Evolutionary conservation across 768 basidiomycete species (phyloP).

Genomic region (Lentinula sp.): DNA sequence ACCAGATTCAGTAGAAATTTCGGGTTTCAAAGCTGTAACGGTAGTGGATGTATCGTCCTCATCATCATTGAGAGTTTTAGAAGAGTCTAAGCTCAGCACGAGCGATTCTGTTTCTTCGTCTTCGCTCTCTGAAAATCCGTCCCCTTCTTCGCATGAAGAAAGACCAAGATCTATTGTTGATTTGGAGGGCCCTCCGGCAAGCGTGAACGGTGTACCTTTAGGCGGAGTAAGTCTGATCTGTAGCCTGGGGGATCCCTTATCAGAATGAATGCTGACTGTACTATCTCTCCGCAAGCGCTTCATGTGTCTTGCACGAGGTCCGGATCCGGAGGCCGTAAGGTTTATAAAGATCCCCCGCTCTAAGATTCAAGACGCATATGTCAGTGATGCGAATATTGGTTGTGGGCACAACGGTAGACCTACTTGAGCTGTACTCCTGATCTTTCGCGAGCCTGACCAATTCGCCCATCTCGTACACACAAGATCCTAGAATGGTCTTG

Average conservation of each 20-base stretch:
- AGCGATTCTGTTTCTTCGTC: not conserved
- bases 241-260: not conserved
- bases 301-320: not conserved
- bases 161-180: not conserved
- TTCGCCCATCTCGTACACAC: slow-evolving; percentile 1
- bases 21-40: not conserved
- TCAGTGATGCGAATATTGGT: not conserved
- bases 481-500: not conserved
- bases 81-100: not conserved
- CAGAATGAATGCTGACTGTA: no score
- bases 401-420: not conserved
- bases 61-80: not conserved
- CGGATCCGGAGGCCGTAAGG: not conserved
- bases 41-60: not conserved
- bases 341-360: not conserved
- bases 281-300: not conserved
- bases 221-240: not conserved
- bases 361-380: not conserved
- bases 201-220: not conserved
- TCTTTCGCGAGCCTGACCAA: not conserved
- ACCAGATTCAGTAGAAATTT: not conserved
- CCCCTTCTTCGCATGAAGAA: not conserved
- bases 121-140: no score
- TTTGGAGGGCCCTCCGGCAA: not conserved
- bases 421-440: not conserved